Percentiles rank a stretch among this genome's conserved stretches.
phyloP scores from a whole-genome alignment of 2,329 filamentous ascomycete genomes.

The Beauveria medogensis region DNA sequence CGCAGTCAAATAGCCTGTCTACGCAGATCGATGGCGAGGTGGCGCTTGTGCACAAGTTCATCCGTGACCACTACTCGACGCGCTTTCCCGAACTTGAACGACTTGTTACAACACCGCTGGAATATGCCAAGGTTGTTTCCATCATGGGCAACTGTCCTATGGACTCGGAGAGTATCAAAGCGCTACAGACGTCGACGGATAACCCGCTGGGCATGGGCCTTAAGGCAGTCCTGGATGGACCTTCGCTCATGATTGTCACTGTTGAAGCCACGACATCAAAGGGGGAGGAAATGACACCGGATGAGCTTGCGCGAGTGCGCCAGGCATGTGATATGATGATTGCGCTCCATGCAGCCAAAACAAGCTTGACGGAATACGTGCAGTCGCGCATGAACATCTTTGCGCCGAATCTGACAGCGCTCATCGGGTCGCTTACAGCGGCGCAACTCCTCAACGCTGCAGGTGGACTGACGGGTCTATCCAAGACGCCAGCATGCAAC shows the following conservation, averaged over 20 bases:
- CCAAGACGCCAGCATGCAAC: slow-evolving; percentile 90
- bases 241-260: slow-evolving; percentile 89
- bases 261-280: slow-evolving; percentile 88
- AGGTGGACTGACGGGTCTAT: slow-evolving; percentile 78
- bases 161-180: slow-evolving; percentile 71
- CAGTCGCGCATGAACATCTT: slow-evolving; percentile 96
- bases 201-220: slow-evolving; percentile 72
- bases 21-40: slow-evolving; percentile 92
- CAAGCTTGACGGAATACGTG: slow-evolving; percentile 82
- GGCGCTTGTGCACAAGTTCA: slow-evolving; percentile 88
- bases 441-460: slow-evolving; percentile 94
- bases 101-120: slow-evolving; percentile 82
- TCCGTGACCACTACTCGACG: slow-evolving; percentile 89
- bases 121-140: slow-evolving; percentile 91
- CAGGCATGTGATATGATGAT: slow-evolving; percentile 82
- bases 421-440: slow-evolving; percentile 87
- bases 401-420: slow-evolving; percentile 82
- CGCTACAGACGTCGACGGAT: slow-evolving; percentile 64
- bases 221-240: slow-evolving; percentile 75
- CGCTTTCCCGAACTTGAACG: slow-evolving; percentile 89
- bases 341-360: slow-evolving; percentile 80
- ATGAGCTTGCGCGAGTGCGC: slow-evolving; percentile 66
- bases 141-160: slow-evolving; percentile 90
- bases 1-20: slow-evolving; percentile 80
- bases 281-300: slow-evolving; percentile 66